phyloP scores from a whole-genome alignment of 768 basidiomycete species.

The Rhodotorula kratochvilovae region DNA sequence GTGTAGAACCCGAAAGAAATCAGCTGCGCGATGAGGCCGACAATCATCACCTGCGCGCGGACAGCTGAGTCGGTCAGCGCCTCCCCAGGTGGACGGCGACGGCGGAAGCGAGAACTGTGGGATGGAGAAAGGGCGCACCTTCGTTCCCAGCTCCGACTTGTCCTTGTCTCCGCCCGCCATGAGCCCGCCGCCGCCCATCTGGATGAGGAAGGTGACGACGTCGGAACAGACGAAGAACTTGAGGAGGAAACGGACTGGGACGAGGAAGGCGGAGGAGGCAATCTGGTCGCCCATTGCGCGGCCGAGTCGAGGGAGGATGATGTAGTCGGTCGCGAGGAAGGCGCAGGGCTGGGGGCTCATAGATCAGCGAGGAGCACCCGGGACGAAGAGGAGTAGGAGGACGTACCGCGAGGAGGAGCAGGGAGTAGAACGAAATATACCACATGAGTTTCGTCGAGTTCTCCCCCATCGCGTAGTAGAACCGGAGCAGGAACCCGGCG shows the following conservation, averaged over 20 bases:
- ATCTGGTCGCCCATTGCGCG: conserved; percentile 49
- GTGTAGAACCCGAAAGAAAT: conserved; percentile 34
- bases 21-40: conserved; percentile 33
- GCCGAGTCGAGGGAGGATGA: conserved; percentile 59
- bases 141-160: neutral
- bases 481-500: neutral
- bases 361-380: too few relatives aligned
- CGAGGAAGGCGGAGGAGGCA: conserved; percentile 7
- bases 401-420: conserved; percentile 14
- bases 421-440: conserved; percentile 13
- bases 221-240: conserved; percentile 54
- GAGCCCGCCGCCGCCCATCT: conserved; percentile 10
- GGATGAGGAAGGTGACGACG: conserved; percentile 26
- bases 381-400: too few relatives aligned
- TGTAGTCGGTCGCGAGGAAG: conserved; percentile 32
- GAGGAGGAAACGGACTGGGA: conserved; percentile 51
- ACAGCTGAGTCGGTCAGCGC: too few relatives aligned
- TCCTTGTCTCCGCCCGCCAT: neutral
- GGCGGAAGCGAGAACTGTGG: too few relatives aligned
- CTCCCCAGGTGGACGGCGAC: too few relatives aligned
- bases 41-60: conserved; percentile 18
- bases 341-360: conserved; percentile 18
- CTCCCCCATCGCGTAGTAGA: neutral
- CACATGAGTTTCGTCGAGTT: neutral
- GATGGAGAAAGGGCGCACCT: too few relatives aligned